These are phyloP conservation scores for Phytophthora idaei DNA, from an alignment of 352 stramenopile genomes.

Conservation along the genomic window DNA sequence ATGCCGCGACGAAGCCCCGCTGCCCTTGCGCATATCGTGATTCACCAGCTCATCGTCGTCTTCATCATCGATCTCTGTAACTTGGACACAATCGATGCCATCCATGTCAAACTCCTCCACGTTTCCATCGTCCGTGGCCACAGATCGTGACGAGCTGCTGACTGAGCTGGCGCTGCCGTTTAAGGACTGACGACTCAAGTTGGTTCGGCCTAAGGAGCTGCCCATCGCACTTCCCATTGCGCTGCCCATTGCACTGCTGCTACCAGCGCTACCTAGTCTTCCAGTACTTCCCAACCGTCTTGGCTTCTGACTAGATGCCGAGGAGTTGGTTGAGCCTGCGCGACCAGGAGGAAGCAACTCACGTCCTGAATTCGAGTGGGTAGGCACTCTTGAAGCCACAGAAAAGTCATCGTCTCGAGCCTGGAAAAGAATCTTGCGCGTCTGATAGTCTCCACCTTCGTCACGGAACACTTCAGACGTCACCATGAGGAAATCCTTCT, in stretches of 20 bases:
- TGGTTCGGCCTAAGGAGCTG: constrained; percentile 25
- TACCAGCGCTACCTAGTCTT: constrained; percentile 23
- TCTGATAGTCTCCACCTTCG: constrained; percentile 85
- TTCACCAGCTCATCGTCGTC: constrained; percentile 63
- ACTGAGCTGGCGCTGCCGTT: constrained; percentile 50
- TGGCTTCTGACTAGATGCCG: constrained; percentile 45
- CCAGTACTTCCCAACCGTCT: constrained; percentile 35
- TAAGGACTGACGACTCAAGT: constrained; percentile 50
- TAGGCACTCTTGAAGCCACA: constrained; percentile 77
- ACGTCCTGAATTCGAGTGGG: constrained; percentile 68
- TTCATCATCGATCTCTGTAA: constrained; percentile 76
- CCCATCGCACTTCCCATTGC: constrained; percentile 27
- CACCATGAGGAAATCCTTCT: constrained; percentile 92
- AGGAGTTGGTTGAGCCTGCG: constrained; percentile 45
- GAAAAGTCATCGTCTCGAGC: constrained; percentile 87
- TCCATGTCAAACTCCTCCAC: constrained; percentile 73
- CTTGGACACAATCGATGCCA: constrained; percentile 77
- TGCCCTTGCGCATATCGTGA: constrained; percentile 44
- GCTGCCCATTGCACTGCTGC: constrained; percentile 35
- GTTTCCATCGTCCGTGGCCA: constrained; percentile 36
- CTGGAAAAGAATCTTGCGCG: constrained; percentile 90
- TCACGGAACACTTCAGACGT: constrained; percentile 89
- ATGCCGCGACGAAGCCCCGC: constrained; percentile 43
- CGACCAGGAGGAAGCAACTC: constrained; percentile 50
- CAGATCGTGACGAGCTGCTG: constrained; percentile 54